A percentile compares a stretch with the other conserved stretches of the same genome.
Evolutionary conservation across 306 rosid species (phyloP).

Genomic region (Quercus bicolor): DNA sequence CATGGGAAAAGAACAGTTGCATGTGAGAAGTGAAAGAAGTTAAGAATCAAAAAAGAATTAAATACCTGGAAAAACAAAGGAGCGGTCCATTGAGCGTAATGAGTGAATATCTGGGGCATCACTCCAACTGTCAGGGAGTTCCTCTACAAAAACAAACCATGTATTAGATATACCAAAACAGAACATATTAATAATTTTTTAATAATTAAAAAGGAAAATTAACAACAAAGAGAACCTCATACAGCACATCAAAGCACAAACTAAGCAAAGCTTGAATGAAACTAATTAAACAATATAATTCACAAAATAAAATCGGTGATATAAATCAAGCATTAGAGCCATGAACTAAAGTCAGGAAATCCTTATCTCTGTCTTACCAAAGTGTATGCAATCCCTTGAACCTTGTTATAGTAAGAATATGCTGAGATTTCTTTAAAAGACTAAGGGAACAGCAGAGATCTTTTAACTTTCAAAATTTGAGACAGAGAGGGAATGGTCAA

Average conservation of each 20-base stretch:
- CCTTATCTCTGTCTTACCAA: background rate
- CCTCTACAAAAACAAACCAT: constrained; percentile 53
- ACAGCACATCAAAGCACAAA: constrained; percentile 6
- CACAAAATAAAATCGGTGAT: background rate
- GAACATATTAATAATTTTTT: background rate
- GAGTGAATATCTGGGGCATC: constrained; percentile 67
- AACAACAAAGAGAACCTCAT: constrained; percentile 8
- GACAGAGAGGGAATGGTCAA: background rate
- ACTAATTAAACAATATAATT: background rate
- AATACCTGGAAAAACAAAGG: constrained; percentile 91
- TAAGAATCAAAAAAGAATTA: constrained; percentile 22
- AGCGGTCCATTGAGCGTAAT: constrained; percentile 59
- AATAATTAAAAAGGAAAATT: background rate
- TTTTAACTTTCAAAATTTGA: background rate
- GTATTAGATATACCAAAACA: constrained; percentile 19
- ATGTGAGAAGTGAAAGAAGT: constrained; percentile 24
- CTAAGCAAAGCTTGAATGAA: constrained; percentile 8
- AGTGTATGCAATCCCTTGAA: background rate
- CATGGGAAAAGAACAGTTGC: constrained; percentile 30
- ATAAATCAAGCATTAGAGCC: constrained; percentile 2
- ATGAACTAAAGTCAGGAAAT: constrained; percentile 1
- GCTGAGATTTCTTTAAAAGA: background rate
- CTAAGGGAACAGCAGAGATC: background rate
- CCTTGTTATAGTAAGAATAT: background rate
- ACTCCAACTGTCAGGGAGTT: constrained; percentile 80